Evolutionary conservation across 2,329 filamentous ascomycete species (phyloP), one percentile per base, ranked within the genome.

Genomic region (Stemphylium lycopersici): DNA sequence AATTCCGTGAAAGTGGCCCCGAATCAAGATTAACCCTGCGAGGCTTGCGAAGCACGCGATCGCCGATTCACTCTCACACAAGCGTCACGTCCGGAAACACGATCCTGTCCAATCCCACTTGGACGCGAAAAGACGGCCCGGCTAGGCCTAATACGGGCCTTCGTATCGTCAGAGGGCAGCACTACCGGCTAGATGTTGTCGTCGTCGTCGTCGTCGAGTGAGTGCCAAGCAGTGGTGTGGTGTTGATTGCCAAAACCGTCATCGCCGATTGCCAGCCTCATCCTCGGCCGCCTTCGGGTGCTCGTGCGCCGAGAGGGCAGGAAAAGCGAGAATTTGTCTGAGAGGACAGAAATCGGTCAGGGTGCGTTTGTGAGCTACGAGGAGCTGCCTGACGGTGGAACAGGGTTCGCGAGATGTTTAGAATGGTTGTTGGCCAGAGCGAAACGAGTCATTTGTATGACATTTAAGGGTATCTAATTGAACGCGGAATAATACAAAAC

Each of bases 241-340:
- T 13, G 26, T 15, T 40, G 38, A 15, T 22, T 22, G 47, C 12
- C 20, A 20, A 24, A 20, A 48, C 13, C 31, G 47, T 55, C 52
- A 55, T 55, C 52, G 47, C 52, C 52, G 47, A 55, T 55, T 46
- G 41, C 38, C 52, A 50, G 47, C 52, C 41, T 44, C 13, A 36
- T 34, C 26, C 31, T 51, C 52, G 47, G 52, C 51, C 32, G 45
- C 16, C 16, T 32, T 24, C 51, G 46, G 51, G 26, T 39, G 50
- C 22, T 48, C 24, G 36, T 52, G 37, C 31, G 36, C 22, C 20
- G 20, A 4, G 29, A 5, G 7, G 32, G 31, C n/a, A 24, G 12
- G 32, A 16, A 26, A 45, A 18, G 8, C 8, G 12, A 16, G 20
- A 15, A 36, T 36, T 36, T 36, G n/a, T 10, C 5, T 36, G 2